phyloP scores from a whole-genome alignment of 192 early-diverging fungal genomes.

The Radiomyces spectabilis region DNA sequence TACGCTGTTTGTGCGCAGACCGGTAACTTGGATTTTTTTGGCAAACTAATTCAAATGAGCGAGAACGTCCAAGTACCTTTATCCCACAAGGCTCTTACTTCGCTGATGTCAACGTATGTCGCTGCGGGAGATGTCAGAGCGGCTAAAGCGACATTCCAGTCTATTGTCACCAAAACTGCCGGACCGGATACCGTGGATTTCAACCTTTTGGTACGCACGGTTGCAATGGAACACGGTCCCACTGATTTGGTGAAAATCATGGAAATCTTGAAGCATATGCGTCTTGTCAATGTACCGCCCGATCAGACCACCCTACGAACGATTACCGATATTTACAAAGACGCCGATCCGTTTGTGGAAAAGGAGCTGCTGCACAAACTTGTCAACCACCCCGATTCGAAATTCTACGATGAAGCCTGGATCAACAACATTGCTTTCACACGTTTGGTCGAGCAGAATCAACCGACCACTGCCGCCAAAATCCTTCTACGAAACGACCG shows the following conservation, averaged over 20 bases:
- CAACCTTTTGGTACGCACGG: constrained; percentile 15
- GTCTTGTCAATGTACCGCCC: constrained; percentile 7
- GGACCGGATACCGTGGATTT: constrained; percentile 25
- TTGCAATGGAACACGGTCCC: background rate
- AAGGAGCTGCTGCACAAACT: constrained; percentile 1
- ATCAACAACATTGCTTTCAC: constrained; percentile 14
- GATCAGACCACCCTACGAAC: constrained; percentile 14
- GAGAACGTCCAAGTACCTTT: background rate
- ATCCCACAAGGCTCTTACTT: constrained; percentile 13
- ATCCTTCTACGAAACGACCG: background rate
- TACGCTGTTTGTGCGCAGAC: constrained; percentile 11
- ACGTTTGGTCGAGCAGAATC: background rate
- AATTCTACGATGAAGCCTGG: constrained; percentile 2
- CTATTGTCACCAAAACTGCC: background rate
- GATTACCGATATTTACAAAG: constrained; percentile 4
- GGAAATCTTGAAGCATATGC: constrained; percentile 20
- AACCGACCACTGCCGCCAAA: background rate
- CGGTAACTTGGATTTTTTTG: constrained; percentile 1
- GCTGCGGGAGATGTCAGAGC: background rate
- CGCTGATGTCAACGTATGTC: constrained; percentile 17
- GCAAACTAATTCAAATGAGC: background rate
- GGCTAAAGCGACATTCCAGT: constrained; percentile 11
- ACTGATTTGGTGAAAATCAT: constrained; percentile 8
- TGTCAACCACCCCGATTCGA: background rate
- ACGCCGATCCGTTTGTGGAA: constrained; percentile 6